Evolutionary conservation across 768 basidiomycete species (phyloP), one percentile per base, ranked within the genome.

Genomic region (Lentinus brumalis): DNA sequence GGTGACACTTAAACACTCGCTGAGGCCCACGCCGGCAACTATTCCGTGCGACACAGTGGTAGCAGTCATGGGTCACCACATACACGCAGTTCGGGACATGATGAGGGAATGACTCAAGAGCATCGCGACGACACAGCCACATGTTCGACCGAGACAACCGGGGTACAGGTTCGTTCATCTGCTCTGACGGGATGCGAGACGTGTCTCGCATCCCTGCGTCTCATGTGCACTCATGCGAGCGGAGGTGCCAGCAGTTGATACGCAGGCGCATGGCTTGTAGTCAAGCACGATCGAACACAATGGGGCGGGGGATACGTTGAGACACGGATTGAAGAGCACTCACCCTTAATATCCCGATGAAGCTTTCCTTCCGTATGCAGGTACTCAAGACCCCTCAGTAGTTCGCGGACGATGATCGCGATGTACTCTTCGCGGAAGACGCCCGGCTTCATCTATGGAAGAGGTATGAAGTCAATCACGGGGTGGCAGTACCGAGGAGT

Each of bases 331-430:
- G n/a, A n/a, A n/a, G 15, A 40, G 44, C 6, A 66, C 76, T 59
- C 62, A 92, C 96, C 96, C 83, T 99, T 99, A 72, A 99, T 98
- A 75, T 99, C 97, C n/a, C 97, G 86, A 72, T 99, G 97, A 54
- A 99, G 84, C 74, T 98, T 99, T 18, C 95, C 94, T 74, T 98
- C 96, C 10, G 84, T 85, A 70, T 99, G 97, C 52, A 99, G 84
- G 74, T 99, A 99, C 55, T 98, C 96, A 50, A 99, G 79, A 41
- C 97, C 97, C 45, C 85, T 86, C 41, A 98, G 81, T 11, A 99
- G 82, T 75, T 99, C 97, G 50, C 92, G 86, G 49, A 94, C 86
- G 67, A 99, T 91, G 72, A 98, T 98, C 7, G 96, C 97, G 66
- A 99, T 98, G 70, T 99, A 98, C 71, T 99, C 97, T 79, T 99